Percentiles rank a stretch among this genome's conserved stretches.
Conservation (phyloP, 345 rosid genomes). For the Draba incana region DNA sequence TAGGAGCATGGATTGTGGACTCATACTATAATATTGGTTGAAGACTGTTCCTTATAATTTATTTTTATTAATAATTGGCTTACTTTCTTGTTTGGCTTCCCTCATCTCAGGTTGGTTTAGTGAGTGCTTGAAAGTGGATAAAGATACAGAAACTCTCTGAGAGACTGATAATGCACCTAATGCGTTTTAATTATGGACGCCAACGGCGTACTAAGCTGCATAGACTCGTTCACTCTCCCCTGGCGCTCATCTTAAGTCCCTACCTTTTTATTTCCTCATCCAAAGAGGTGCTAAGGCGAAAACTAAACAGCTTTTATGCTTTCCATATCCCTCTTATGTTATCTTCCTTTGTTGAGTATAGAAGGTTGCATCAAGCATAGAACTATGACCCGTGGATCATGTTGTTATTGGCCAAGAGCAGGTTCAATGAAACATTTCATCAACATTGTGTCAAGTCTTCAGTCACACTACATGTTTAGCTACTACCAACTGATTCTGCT, state of each 20-base stretch:
- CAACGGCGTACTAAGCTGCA: constrained; percentile 90
- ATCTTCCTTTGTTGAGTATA: constrained; percentile 15
- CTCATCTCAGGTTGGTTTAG: constrained; percentile 65
- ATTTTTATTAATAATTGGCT: background rate
- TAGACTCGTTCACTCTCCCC: constrained; percentile 83
- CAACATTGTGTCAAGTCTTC: too few relatives aligned
- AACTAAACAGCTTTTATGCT: background rate
- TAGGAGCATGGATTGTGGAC: background rate
- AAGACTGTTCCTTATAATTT: background rate
- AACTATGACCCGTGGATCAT: too few relatives aligned
- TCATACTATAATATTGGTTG: background rate
- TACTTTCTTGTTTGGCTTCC: constrained; percentile 25
- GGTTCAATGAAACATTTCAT: too few relatives aligned
- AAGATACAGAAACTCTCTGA: constrained; percentile 83
- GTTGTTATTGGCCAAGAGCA: too few relatives aligned
- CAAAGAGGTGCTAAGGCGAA: constrained; percentile 51
- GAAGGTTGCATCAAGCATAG: too few relatives aligned
- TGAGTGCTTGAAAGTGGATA: constrained; percentile 79
- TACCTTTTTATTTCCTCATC: constrained; percentile 69
- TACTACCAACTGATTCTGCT: too few relatives aligned
- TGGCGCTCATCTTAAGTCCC: constrained; percentile 66
- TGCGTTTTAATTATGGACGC: constrained; percentile 91
- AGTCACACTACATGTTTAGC: too few relatives aligned
- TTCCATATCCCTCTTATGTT: constrained; percentile 13
- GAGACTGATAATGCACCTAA: constrained; percentile 89